Evolutionary conservation across 345 rosid species (phyloP), one percentile per base, ranked within the genome.

Genomic region (Arabidopsis arenosa): DNA sequence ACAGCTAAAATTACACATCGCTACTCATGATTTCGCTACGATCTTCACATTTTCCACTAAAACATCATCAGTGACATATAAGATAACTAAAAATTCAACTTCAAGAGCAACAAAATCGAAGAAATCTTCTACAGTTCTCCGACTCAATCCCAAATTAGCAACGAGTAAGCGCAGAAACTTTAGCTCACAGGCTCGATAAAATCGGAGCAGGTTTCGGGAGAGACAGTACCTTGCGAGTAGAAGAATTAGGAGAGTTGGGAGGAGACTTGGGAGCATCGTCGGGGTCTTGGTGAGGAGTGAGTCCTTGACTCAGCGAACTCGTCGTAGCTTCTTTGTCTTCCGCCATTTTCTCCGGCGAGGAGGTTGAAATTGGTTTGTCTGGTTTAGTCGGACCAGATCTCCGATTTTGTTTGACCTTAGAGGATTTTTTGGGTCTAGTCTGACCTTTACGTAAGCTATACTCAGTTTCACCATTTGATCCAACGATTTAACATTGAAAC

Each of bases 211-310:
- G 11, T 44, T 33, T 44, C 10, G 48, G 62, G 21, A 72, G 54
- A 13, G 15, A 43, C 12, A 47, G 51, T 47, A 73, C 97, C 93
- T 89, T 85, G 81, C 93, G 87, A 79, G 95, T 86, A 26, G 95
- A 89, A 70, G 97, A 89, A 80, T 83, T 86, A 18, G 90, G 93
- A 39, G 89, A 87, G 61, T 78, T 75, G 35, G 97, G 97, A 51
- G 90, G 83, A 63, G 92, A 84, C 74, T 86, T 89, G 3, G 82
- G 83, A 56, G 65, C 37, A 64, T 89, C 88, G 33, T 88, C 90
- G 9, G 85, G 83, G 69, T 86, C 92, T 23, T 49, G 36, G 59
- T 30, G 85, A 32, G 80, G 88, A 75, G 79, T 78, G 62, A 86
- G 80, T 35, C 85, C 88, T 84, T 88, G 89, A 63, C 78, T 85